Conservation (phyloP, 2,329 filamentous ascomycete species). For the Anisogramma anomala region DNA sequence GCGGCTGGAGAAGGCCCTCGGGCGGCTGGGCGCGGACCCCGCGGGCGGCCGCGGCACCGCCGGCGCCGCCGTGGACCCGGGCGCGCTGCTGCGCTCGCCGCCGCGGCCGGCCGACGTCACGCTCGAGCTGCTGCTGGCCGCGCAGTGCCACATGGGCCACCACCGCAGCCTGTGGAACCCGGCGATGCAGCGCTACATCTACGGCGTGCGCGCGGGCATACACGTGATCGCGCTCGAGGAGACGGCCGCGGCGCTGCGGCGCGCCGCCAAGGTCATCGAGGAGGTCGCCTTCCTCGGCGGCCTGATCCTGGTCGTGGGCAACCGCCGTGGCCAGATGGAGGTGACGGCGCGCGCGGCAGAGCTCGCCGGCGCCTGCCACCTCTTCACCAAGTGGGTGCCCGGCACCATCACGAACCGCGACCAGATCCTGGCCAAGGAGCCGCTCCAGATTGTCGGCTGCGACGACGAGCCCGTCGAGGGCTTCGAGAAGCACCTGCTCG, state of each 20-base stretch:
- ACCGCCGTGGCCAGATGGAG: constrained; percentile 66
- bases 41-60: constrained; percentile 34
- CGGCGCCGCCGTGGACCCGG: constrained; percentile 59
- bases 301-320: constrained; percentile 83
- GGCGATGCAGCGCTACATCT: constrained; percentile 86
- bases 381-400: constrained; percentile 88
- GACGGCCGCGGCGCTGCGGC: constrained; percentile 79
- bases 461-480: constrained; percentile 49
- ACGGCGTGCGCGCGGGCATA: constrained; percentile 74
- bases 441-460: constrained; percentile 65
- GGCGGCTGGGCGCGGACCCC: constrained; percentile 37
- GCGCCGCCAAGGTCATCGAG: constrained; percentile 83
- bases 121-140: constrained; percentile 79
- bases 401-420: constrained; percentile 88
- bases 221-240: constrained; percentile 89
- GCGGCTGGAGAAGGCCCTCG: constrained; percentile 34
- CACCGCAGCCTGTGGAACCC: constrained; percentile 89
- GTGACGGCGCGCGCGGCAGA: constrained; percentile 72
- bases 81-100: constrained; percentile 57
- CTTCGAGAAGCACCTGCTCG: constrained; percentile 53
- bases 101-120: constrained; percentile 70
- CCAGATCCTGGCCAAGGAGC: constrained; percentile 64
- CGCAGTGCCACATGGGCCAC: constrained; percentile 83
- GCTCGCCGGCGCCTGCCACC: constrained; percentile 66
- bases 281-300: constrained; percentile 75